phyloP scores from a whole-genome alignment of 1,139 yeast genomes.

The Spencermartinsiella ligniputridi region DNA sequence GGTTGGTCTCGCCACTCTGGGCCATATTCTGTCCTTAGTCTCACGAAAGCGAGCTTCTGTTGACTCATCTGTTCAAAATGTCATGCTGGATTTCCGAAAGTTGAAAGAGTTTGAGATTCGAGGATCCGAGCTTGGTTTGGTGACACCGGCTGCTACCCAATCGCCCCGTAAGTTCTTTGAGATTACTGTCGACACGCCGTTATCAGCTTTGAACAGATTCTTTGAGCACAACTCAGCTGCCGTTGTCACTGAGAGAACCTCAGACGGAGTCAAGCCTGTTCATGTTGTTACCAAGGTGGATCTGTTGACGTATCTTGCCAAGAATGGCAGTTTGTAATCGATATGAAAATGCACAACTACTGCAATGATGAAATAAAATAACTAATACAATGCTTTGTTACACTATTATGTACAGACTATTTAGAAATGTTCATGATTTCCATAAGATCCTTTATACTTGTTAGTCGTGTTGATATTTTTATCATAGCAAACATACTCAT shows the following conservation, averaged over 20 bases:
- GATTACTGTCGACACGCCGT: slow-evolving; percentile 65
- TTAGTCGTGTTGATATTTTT: slow-evolving; percentile 1
- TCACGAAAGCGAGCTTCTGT: slow-evolving; percentile 59
- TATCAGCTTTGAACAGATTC: slow-evolving; percentile 67
- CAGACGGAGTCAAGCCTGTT: slow-evolving; percentile 53
- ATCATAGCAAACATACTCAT: slow-evolving; percentile 16
- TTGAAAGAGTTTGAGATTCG: slow-evolving; percentile 51
- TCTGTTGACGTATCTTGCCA: slow-evolving; percentile 61
- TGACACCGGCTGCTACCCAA: slow-evolving; percentile 44
- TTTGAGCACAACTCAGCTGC: slow-evolving; percentile 87
- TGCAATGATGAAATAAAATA: no score
- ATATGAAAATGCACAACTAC: no score
- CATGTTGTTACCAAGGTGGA: slow-evolving; percentile 89
- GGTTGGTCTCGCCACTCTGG: slow-evolving; percentile 73
- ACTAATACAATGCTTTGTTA: no score
- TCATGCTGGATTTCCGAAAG: slow-evolving; percentile 71
- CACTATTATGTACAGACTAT: not conserved
- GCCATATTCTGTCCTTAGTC: slow-evolving; percentile 63
- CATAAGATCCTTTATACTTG: slow-evolving; percentile 11
- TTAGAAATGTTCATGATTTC: slow-evolving; percentile 6
- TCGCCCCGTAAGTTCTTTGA: slow-evolving; percentile 65
- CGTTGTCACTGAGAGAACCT: slow-evolving; percentile 59
- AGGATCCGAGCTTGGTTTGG: slow-evolving; percentile 36
- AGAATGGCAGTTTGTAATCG: slow-evolving; percentile 13
- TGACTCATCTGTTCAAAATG: slow-evolving; percentile 56